Base-by-base conservation (phyloP, 495 filamentous ascomycete species). In the Entonaema liquescens region DNA sequence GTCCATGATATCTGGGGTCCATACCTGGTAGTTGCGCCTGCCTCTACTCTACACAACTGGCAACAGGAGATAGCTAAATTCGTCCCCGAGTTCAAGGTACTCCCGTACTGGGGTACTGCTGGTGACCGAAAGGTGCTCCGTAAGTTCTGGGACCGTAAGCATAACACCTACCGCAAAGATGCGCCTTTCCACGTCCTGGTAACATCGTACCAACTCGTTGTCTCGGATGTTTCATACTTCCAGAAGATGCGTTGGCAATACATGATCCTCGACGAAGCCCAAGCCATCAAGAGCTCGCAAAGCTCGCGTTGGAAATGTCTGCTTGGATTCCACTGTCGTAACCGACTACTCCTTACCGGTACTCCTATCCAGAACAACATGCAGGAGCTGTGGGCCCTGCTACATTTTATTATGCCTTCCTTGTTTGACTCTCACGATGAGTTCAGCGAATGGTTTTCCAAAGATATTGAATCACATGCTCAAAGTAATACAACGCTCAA, bases 341-440 rank as follows among this genome's bases (percentile, higher is more conserved):
- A 99, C 79, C 91, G 95, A 64, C 88, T 99, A 8, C 83, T 99
- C 42, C 88, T 99, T 23, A 99, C 95, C 1, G 95, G 95, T 82
- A 99, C 95, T 7, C 95, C 95, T 2, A 99, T 99, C 76, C 95
- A 99, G 80, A 99, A 99, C 80, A 98, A 98, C 84, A 99, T 99
- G 95, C 95, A 99, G 79, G 95, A 99, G 81, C 82, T 99, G 54
- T 99, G 95, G 95, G 95, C 95, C 40, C 83, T 99, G 67, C 83
- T 99, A 36, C 95, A 99, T 85, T 99, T 99, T 79, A 99, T 99
- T 83, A 99, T 99, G 95, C 95, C 95, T 12, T 96, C 91, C 40
- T 83, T 99, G 23, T 99, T 99, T 80, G 95, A 99, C 77, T 98
- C 94, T 2, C 95, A 99, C 78, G 95, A 99, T 77, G 95, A 99